Evolutionary conservation across 169 alveolate genomes (phyloP).

Genomic region (Miamiensis avidus): DNA sequence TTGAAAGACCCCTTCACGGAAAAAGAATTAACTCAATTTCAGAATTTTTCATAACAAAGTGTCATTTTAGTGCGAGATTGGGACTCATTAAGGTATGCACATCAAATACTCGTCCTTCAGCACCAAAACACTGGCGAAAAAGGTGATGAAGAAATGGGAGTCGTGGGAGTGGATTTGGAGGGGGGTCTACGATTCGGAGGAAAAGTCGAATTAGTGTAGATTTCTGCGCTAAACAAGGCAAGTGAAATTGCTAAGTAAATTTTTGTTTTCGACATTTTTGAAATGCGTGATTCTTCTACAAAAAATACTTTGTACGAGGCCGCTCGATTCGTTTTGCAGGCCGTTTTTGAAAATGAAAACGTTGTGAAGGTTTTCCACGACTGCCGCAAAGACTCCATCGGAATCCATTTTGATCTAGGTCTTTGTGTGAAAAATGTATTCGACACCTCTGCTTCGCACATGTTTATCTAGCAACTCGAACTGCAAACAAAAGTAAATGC

Average conservation of each 20-base stretch:
- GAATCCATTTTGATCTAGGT: background rate
- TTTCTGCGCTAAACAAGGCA: background rate
- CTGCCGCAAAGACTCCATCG: background rate
- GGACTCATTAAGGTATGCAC: background rate
- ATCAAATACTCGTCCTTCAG: background rate
- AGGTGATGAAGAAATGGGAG: background rate
- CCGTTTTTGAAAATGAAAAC: background rate
- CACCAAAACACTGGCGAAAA: no score
- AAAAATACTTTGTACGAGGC: background rate
- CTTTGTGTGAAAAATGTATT: background rate
- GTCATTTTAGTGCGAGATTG: background rate
- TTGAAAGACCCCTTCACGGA: no score
- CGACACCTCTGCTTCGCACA: background rate
- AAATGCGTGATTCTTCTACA: background rate
- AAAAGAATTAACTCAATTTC: no score
- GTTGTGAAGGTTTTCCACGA: background rate
- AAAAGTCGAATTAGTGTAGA: background rate
- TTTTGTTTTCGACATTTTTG: background rate
- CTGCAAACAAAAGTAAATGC: no score
- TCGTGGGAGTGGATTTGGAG: background rate
- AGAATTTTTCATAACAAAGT: background rate
- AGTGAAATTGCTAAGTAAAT: background rate
- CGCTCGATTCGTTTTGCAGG: background rate
- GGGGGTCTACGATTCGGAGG: background rate
- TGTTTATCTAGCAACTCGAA: background rate